Percentiles rank a stretch among this genome's conserved stretches.
Conservation (phyloP, 768 basidiomycete genomes). For the Russula brevipes region DNA sequence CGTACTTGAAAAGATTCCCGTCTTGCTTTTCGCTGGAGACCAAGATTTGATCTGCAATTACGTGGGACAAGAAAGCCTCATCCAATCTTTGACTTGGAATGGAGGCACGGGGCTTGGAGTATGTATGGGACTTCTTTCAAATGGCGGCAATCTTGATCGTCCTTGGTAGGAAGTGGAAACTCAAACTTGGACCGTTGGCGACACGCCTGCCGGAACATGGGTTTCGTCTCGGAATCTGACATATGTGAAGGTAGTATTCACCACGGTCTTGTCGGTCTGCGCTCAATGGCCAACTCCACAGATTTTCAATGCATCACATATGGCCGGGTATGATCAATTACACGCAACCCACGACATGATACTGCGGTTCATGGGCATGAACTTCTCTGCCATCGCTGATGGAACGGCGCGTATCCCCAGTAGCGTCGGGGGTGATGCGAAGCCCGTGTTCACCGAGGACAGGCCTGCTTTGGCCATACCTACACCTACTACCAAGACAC, state of each 20-base stretch:
- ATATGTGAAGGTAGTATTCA: slow-evolving; percentile 69
- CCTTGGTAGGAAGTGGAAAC: slow-evolving; percentile 54
- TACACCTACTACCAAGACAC: slow-evolving; percentile 49
- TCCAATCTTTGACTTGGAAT: slow-evolving; percentile 80
- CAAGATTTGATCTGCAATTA: slow-evolving; percentile 98
- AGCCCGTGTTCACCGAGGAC: slow-evolving; percentile 55
- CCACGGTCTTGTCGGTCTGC: not conserved
- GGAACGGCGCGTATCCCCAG: slow-evolving; percentile 79
- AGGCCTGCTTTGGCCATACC: slow-evolving; percentile 36
- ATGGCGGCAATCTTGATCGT: not conserved
- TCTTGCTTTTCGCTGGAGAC: slow-evolving; percentile 92
- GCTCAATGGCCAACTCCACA: slow-evolving; percentile 30
- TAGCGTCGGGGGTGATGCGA: slow-evolving; percentile 65
- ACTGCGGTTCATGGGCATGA: slow-evolving; percentile 90
- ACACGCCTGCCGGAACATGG: slow-evolving; percentile 84
- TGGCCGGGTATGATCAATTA: slow-evolving; percentile 88
- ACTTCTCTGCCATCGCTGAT: slow-evolving; percentile 76
- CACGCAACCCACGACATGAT: slow-evolving; percentile 96
- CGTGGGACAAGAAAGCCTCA: slow-evolving; percentile 81
- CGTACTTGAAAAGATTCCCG: slow-evolving; percentile 71
- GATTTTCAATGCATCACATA: slow-evolving; percentile 93
- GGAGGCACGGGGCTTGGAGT: slow-evolving; percentile 82
- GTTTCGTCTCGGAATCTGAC: slow-evolving; percentile 83
- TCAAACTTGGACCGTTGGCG: slow-evolving; percentile 71
- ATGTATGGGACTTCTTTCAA: slow-evolving; percentile 31